A percentile compares a stretch with the other conserved stretches of the same genome.
phyloP scores from a whole-genome alignment of 192 early-diverging fungal species.

The Gamsiella multidivaricata region DNA sequence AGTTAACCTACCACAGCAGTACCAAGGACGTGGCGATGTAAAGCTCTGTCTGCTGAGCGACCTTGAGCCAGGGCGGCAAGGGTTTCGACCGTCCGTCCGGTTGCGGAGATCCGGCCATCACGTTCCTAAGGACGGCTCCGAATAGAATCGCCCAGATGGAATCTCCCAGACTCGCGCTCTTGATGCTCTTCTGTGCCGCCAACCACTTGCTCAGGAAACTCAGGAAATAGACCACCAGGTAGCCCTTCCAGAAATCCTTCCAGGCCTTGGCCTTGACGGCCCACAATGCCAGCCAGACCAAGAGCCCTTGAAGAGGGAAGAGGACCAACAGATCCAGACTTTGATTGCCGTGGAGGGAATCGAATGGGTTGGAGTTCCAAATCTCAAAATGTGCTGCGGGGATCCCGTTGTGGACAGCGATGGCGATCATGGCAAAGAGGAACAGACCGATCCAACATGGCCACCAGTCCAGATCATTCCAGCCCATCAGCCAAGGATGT shows the following conservation, averaged over 20 bases:
- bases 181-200: constrained; percentile 55
- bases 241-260: constrained; percentile 56
- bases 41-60: constrained; percentile 65
- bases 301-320: constrained; percentile 56
- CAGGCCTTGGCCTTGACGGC: constrained; percentile 40
- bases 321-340: constrained; percentile 59
- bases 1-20: constrained; percentile 54
- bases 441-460: constrained; percentile 66
- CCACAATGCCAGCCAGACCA: constrained; percentile 58
- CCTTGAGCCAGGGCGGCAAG: constrained; percentile 62
- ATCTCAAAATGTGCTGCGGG: constrained; percentile 55
- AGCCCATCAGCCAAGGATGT: constrained; percentile 59
- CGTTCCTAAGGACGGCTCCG: constrained; percentile 58
- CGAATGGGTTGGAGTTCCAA: constrained; percentile 61
- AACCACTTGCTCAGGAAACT: constrained; percentile 62
- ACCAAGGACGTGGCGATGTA: constrained; percentile 66
- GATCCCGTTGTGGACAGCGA: constrained; percentile 54
- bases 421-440: constrained; percentile 57
- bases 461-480: constrained; percentile 70
- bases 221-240: constrained; percentile 55
- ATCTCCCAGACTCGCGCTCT: constrained; percentile 60
- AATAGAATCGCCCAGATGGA: constrained; percentile 69
- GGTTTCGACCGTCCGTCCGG: constrained; percentile 46
- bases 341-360: constrained; percentile 39
- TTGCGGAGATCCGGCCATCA: constrained; percentile 29